Base-by-base conservation (phyloP, 2,329 filamentous ascomycete genomes). In the Diaporthe vexans region DNA sequence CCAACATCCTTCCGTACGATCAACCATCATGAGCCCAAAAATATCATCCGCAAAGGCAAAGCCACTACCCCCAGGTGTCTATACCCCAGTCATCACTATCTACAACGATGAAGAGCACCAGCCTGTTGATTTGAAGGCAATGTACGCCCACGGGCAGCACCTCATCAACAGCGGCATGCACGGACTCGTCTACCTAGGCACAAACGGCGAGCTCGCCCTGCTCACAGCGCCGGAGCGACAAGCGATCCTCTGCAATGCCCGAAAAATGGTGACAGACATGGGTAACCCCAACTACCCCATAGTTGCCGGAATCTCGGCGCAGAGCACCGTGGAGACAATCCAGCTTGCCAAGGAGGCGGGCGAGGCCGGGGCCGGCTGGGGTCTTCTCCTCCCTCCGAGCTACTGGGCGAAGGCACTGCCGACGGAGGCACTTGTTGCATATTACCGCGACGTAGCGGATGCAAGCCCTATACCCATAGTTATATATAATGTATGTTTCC, bases 21-120 rank as follows among this genome's bases (percentile, higher is more conserved):
- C 63, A 52, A n/a, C 13, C 46, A 52, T 13, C 4, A 67, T 67
- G 63, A 46, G 63, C n/a, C 0, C 37, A 13, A 52, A 67, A 37
- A 67, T 17, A 21, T 67, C 84, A 40, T 77, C 82, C 17, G 37
- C 79, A 15, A 87, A 86, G 75, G 77, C 81, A 2, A 81, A 79
- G 59, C 81, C 82, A 5, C 79, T 87, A 2, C 85, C 86, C 0
- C 78, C 79, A 0, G 86, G 86, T 19, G 83, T 88, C 29, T 88
- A 86, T 77, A 85, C 84, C 40, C 86, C 86, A 0, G 85, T 87
- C 3, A 81, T 87, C 35, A 86, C 86, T 0, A 77, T 87, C 3
- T 88, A 86, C 79, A 84, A 85, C 71, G 77, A 82, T 61, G 82
- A 82, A 13, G 75, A 82, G 0, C 72, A 79, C 4, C 86, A 88